Percentiles rank a stretch among this genome's conserved stretches.
These are phyloP conservation scores for Boletus eberwhitei DNA, from an alignment of 768 basidiomycete genomes.

Conservation along the genomic window DNA sequence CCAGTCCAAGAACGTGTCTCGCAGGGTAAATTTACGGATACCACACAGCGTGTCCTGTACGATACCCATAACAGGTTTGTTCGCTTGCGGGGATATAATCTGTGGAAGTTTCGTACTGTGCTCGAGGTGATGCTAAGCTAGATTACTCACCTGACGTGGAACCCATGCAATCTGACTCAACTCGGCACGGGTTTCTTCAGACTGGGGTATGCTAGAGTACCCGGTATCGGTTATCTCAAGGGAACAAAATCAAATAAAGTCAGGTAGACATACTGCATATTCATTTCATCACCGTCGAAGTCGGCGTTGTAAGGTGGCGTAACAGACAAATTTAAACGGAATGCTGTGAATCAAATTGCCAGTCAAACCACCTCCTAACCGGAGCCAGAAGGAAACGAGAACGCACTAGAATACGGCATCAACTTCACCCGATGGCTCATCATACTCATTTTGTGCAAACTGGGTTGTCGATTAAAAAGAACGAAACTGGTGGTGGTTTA, in stretches of 20 bases:
- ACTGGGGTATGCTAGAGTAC: conserved; percentile 83
- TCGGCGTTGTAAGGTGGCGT: conserved; percentile 99
- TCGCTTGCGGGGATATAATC: conserved; percentile 99
- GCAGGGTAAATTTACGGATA: conserved; percentile 93
- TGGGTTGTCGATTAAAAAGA: conserved; percentile 97
- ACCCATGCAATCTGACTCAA: conserved; percentile 99
- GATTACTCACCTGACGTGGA: conserved; percentile 73
- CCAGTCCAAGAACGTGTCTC: conserved; percentile 96
- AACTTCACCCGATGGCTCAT: conserved; percentile 97
- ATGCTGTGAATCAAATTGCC: conserved; percentile 52
- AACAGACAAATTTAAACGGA: conserved; percentile 96
- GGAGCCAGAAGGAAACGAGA: background rate
- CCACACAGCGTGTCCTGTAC: conserved; percentile 99
- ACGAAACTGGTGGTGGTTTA: conserved; percentile 16
- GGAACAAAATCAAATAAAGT: background rate
- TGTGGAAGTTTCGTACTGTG: conserved; percentile 29
- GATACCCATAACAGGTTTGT: conserved; percentile 99
- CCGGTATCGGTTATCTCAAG: background rate
- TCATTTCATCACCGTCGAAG: conserved; percentile 99
- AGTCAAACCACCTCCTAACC: conserved; percentile 1
- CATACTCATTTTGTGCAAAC: conserved; percentile 99
- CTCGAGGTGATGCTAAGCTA: background rate
- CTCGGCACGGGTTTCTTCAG: conserved; percentile 97
- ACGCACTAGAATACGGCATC: conserved; percentile 97
- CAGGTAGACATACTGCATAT: conserved; percentile 86